Evolutionary conservation across 2,329 filamentous ascomycete species (phyloP), one percentile per base, ranked within the genome.

Genomic region (Epichloe gansuensis): DNA sequence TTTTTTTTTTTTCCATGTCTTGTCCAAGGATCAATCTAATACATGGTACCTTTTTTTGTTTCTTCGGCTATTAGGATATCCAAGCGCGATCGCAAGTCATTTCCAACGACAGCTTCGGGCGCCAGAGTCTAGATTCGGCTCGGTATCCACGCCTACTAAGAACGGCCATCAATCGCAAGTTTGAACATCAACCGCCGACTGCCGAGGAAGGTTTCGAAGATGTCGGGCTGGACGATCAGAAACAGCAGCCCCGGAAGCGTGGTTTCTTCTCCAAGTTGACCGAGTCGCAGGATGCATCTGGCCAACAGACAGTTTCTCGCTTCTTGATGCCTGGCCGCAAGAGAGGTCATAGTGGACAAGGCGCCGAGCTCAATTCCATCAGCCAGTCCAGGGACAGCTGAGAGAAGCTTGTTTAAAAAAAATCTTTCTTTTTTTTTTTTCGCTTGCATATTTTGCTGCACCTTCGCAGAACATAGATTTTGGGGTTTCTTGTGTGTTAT

Each of bases 181-280:
- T 82, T 58, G 77, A 80, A 51, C 72, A 71, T 61, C 76, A 82
- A 51, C 74, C 77, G 31, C 75, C 80, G n/a, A 85, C 82, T 34
- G 77, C 81, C 42, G 88, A 93, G 60, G 87, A 94, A 61, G 74
- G 74, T 5, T 96, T 97, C 60, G 91, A 96, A 65, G 91, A 97
- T 50, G 87, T 97, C 8, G 89, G 89, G 4, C 72, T 97, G 53
- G 90, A 95, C 58, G 88, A 93, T 39, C 71, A 77, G 47, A 82
- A 82, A 55, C 69, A 64, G 52, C 67, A 62, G 42, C 61, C 67
- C 50, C 63, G 64, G 58, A 69, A 88, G 71, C 83, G 82, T 53
- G 77, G 86, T 12, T 84, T 95, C 63, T 88, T 97, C 57, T 77
- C 88, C 47, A 71, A 69, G 57, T 89, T 96, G 61, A 85, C 84